phyloP scores from a whole-genome alignment of 225 moss, liverwort and hornwort species.

The Pleurozium schreberi region DNA sequence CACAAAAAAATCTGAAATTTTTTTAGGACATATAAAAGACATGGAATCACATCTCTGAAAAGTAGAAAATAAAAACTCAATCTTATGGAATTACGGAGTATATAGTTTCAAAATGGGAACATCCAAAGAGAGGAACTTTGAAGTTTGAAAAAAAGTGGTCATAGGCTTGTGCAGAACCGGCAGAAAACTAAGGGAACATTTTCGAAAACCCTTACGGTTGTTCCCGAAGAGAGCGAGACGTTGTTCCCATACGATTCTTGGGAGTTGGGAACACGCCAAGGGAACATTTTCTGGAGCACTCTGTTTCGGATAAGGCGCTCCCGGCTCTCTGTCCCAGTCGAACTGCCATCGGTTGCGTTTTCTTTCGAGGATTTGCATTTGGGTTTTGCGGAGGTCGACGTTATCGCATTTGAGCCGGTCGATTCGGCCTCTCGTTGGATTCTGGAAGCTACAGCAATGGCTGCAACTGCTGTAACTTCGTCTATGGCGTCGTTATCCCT shows the following conservation, averaged over 20 bases:
- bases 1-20: background rate
- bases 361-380: background rate
- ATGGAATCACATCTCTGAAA: background rate
- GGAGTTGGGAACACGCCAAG: background rate
- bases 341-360: background rate
- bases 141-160: background rate
- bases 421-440: background rate
- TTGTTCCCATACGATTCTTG: background rate
- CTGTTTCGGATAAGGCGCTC: slow-evolving; percentile 18
- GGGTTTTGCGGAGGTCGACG: background rate
- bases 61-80: background rate
- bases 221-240: background rate
- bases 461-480: slow-evolving; percentile 8
- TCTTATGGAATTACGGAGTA: no score
- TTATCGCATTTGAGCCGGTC: background rate
- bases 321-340: background rate
- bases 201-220: background rate
- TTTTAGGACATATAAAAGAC: background rate
- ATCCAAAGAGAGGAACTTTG: background rate
- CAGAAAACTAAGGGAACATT: background rate
- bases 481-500: slow-evolving; percentile 41
- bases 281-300: background rate
- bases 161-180: background rate
- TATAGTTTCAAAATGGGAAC: background rate
- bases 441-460: background rate